phyloP scores from a whole-genome alignment of 2,329 filamentous ascomycete species.

The Macrophomina tecta region DNA sequence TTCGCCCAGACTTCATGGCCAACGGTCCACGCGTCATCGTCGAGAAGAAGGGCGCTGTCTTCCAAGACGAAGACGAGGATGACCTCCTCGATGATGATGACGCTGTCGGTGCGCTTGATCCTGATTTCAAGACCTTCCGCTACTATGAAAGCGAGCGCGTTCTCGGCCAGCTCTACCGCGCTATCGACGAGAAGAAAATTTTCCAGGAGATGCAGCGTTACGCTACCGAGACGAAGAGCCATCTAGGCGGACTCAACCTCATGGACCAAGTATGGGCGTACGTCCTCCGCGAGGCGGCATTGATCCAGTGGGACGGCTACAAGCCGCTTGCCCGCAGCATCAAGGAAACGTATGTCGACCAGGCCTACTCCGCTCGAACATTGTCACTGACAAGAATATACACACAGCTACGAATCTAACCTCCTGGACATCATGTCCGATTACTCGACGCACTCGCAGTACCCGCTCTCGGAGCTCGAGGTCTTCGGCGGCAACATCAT shows the following conservation, averaged over 20 bases:
- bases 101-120: constrained; percentile 35
- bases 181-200: constrained; percentile 74
- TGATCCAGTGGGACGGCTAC: constrained; percentile 49
- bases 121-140: constrained; percentile 43
- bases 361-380: neutral
- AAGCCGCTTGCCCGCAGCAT: constrained; percentile 50
- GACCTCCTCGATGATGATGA: constrained; percentile 41
- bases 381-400: constrained; percentile 1
- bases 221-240: constrained; percentile 28
- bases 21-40: constrained; percentile 53
- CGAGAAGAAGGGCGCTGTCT: constrained; percentile 35
- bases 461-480: constrained; percentile 42
- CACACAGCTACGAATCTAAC: constrained; percentile 59
- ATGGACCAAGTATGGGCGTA: constrained; percentile 48
- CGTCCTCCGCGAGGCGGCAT: constrained; percentile 46
- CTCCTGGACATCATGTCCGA: constrained; percentile 56
- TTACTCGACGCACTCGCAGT: constrained; percentile 36
- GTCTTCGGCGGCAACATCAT: constrained; percentile 65
- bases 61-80: constrained; percentile 38
- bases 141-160: constrained; percentile 74
- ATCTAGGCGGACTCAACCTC: constrained; percentile 31
- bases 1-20: constrained; percentile 62
- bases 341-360: constrained; percentile 50
- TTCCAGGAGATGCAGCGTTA: constrained; percentile 44
- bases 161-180: constrained; percentile 73